Base-by-base conservation (phyloP, 2,329 filamentous ascomycete genomes). In the Phaeosphaeria sp. region DNA sequence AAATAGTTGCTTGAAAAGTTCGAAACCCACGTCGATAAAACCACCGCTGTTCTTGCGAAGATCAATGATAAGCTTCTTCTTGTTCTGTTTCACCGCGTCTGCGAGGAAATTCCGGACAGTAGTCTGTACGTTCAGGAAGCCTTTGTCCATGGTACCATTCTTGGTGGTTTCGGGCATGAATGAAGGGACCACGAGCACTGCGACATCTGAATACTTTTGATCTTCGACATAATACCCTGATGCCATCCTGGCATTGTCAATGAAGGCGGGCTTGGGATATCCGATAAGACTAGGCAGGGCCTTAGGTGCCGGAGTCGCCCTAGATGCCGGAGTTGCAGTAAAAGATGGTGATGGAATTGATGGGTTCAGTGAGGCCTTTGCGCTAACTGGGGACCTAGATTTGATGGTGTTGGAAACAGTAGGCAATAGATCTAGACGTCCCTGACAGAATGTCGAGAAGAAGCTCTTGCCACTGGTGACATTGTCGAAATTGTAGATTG, bases 41-140 rank as follows among this genome's bases (percentile, higher is more conserved):
- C 88, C 87, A 21, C 87, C 88, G 0, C 76, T 77, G 62, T 90
- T 90, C 2, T 76, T 79, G 9, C 83, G 81, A 6, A 90, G 66
- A 62, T 90, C 88, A 57, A 90, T 82, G 30, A 90, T 77, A 0
- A 90, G 76, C 68, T 83, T 86, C 47, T 77, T 83, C 69, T 85
- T 86, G 1, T 79, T 78, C 2, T 77, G 73, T 0, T 69, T 62
- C 36, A 79, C 78, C 15, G 80, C 78, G 15, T 77, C 71, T 0
- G 75, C 72, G 7, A 87, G 72, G 62, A 86, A 81, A 1, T 65
- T 33, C 9, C 75, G 54, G 3, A 79, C 59, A 0, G 69, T 55
- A 50, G 66, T 53, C 53, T 75, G 72, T 50, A 75, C 78, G 5
- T 72, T 60, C 5, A 49, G 30, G 1, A 56, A 18, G 1, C 41